Percentiles rank a stretch among this genome's conserved stretches.
phyloP scores from a whole-genome alignment of 371 early-diverging fungal species.

The Massospora cicadina region DNA sequence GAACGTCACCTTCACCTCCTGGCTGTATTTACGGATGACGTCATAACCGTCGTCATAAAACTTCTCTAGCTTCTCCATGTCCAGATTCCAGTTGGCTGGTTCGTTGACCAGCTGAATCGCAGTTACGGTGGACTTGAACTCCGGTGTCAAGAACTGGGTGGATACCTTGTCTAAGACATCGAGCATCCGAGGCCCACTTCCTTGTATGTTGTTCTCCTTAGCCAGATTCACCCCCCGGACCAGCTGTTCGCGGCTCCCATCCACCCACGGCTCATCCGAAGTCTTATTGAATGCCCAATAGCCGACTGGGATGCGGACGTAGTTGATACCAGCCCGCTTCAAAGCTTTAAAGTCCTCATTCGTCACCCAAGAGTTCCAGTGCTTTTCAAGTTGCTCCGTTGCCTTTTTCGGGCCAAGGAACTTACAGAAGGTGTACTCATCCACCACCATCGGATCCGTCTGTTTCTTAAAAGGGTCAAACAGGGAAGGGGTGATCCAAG shows the following conservation, averaged over 20 bases:
- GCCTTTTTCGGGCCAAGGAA: constrained; percentile 37
- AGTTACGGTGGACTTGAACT: constrained; percentile 13
- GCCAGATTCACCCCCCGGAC: constrained; percentile 41
- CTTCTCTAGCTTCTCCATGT: constrained; percentile 12
- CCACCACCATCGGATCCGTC: constrained; percentile 16
- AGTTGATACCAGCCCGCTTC: constrained; percentile 41
- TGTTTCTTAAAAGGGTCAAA: constrained; percentile 34
- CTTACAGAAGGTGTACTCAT: constrained; percentile 46
- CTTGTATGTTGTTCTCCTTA: constrained; percentile 42
- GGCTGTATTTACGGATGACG: neutral
- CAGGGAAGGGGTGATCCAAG: constrained; percentile 43
- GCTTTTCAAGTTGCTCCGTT: constrained; percentile 25
- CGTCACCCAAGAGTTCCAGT: constrained; percentile 50
- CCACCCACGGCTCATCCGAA: constrained; percentile 35
- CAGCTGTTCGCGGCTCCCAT: constrained; percentile 26
- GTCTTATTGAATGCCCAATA: constrained; percentile 46
- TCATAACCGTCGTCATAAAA: constrained; percentile 11
- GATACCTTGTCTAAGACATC: constrained; percentile 12
- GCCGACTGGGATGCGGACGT: constrained; percentile 54
- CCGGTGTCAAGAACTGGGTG: neutral
- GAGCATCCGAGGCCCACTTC: constrained; percentile 27
- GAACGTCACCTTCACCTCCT: neutral
- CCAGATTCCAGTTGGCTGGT: constrained; percentile 22
- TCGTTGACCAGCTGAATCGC: constrained; percentile 22
- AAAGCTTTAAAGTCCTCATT: constrained; percentile 43